Base-by-base conservation (phyloP, 1,139 yeast species). In the Scheffersomyces parashehatae region DNA sequence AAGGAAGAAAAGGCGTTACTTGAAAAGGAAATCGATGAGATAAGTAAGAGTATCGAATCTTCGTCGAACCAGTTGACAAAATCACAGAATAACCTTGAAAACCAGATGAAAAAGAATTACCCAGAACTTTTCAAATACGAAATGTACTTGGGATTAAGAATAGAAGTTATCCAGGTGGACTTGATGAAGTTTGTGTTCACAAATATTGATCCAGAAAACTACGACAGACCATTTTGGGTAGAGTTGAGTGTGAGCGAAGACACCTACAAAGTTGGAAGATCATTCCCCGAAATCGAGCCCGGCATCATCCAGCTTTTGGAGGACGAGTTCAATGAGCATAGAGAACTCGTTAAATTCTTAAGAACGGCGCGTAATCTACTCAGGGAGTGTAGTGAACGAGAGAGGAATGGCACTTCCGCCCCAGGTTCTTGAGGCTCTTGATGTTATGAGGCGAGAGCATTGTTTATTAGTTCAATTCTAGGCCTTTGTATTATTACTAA, bases 51-150 rank as follows among this genome's bases (percentile, higher is more conserved):
- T 15, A 56, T 66, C 2, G 51, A 50, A 13, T 41, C 46, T 8
- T 49, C 66, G 24, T 57, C 58, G 28, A 52, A 51, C 13, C 54
- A 57, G 28, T 52, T 62, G 29, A 44, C 48, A n/a, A 50, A 43
- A 8, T 53, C 58, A 5, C 56, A 56, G 38, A 49, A 46, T 38
- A 51, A 53, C 34, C 45, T 68, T 39, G 53, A 54, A 35, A 55
- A 54, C 11, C 71, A 70, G 46, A 51, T 58, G 26, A 56, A 60
- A 26, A 59, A 60, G 24, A 80, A 76, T 43, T 57, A 62, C 42
- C 70, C 68, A 4, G 71, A 75, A 41, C 64, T 77, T 15, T 54
- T 65, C 32, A 67, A 72, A 41, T 76, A 65, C 49, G 82, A 77
- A 45, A 60, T 62, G 40, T 69, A 76, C 45, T 59, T 77, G 40